Base-by-base conservation (phyloP, 2,329 filamentous ascomycete species). In the Beauveria varroae region DNA sequence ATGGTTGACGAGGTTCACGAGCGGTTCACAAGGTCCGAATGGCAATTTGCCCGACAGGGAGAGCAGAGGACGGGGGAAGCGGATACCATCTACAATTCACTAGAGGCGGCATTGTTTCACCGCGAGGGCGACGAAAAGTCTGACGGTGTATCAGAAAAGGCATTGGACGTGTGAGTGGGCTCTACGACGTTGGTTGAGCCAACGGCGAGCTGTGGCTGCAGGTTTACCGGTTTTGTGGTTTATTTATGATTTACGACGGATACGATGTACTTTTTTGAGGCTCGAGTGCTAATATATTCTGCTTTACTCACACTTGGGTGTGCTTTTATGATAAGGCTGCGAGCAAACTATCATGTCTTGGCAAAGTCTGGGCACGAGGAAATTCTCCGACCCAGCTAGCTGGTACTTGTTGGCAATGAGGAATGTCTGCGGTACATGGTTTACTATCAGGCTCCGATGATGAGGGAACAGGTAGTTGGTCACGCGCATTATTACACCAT, bases 1-100 rank as follows among this genome's bases (percentile, higher is more conserved):
- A 72, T 84, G 71, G 74, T 73, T 0, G 70, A 74, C 0, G 74
- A 77, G 16, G 76, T 77, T 10, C 67, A 69, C 0, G 67, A 75
- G 60, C 68, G 76, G 0, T 78, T 78, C 16, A 67, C 67, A 9
- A 68, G 77, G 10, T 74, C 73, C 0, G 68, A 72, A 2, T 79
- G 77, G 76, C 65, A 65, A 34, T 66, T 75, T 59, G 65, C 69
- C 6, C 65, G 67, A 3, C 70, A 68, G n/a, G 69, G 68, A 1
- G 67, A 72, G 61, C 62, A 69, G 41, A 61, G 67, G 24, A 66
- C 63, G 1, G 62, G 60, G 4, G 63, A 63, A 26, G 53, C 49
- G 2, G 64, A 68, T 43, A 63, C 67, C 26, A 57, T 64, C n/a
- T 67, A 66, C 56, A 37, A 34, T n/a, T 63, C 63, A 16, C 55